Percentiles rank a stretch among this genome's conserved stretches.
Evolutionary conservation across 2,329 filamentous ascomycete genomes (phyloP).

Genomic region (Aspergillus bombycis): DNA sequence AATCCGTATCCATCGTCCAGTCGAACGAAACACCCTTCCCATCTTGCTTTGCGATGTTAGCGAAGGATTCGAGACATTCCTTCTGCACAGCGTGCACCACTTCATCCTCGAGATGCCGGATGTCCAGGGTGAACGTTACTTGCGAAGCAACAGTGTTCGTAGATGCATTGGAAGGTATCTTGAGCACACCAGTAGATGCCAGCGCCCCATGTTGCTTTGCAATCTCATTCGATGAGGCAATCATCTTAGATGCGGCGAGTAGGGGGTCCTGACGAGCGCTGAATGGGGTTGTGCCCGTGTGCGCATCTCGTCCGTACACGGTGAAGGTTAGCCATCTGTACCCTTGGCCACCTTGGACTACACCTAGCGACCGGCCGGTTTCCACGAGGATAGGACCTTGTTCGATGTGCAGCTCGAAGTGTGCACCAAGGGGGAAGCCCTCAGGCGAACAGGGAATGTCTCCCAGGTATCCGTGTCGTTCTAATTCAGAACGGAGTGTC

Average conservation of each 20-base stretch:
- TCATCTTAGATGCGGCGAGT: constrained; percentile 66
- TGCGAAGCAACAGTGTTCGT: constrained; percentile 69
- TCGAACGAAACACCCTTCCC: constrained; percentile 53
- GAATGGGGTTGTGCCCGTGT: constrained; percentile 72
- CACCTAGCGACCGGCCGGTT: constrained; percentile 61
- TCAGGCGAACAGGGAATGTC: constrained; percentile 54
- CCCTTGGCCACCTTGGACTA: constrained; percentile 69
- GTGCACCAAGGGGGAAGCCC: constrained; percentile 67
- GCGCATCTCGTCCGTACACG: constrained; percentile 66
- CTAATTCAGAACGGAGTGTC: constrained; percentile 65
- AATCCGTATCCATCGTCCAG: constrained; percentile 62
- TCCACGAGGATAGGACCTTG: constrained; percentile 73
- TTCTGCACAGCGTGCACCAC: constrained; percentile 59
- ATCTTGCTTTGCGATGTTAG: constrained; percentile 56
- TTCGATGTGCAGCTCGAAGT: constrained; percentile 82
- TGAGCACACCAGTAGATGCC: constrained; percentile 68
- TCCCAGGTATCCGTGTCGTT: constrained; percentile 70
- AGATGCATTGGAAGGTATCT: constrained; percentile 59
- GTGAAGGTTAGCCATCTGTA: constrained; percentile 70
- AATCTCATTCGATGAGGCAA: constrained; percentile 63
- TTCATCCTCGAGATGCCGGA: constrained; percentile 60
- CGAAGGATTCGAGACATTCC: constrained; percentile 58
- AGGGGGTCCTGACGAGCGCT: constrained; percentile 64
- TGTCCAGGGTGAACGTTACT: constrained; percentile 68
- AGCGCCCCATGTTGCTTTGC: constrained; percentile 61